A percentile compares a stretch with the other conserved stretches of the same genome.
These are phyloP conservation scores for Hericium rajendrae DNA, from an alignment of 768 basidiomycete genomes.

Conservation along the genomic window DNA sequence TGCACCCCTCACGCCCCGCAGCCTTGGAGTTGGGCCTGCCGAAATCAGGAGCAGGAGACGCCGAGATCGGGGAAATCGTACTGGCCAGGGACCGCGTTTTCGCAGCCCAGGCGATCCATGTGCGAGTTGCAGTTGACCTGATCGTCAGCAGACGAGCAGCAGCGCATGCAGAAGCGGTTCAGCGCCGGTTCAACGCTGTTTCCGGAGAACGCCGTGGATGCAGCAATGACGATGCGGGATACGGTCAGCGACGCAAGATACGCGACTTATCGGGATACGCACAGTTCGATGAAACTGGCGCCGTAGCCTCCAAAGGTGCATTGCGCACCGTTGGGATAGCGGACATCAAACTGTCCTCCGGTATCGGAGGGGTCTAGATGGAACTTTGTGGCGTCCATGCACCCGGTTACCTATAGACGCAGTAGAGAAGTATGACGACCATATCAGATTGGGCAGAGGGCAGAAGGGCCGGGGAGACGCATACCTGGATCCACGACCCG, in stretches of 20 bases:
- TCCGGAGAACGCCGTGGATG: not conserved
- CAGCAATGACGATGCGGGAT: not conserved
- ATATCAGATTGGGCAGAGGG: not conserved
- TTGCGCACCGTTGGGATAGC: constrained; percentile 44
- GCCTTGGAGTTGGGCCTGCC: not conserved
- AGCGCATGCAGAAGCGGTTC: constrained; percentile 39
- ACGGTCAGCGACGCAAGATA: not conserved
- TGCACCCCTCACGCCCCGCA: not conserved
- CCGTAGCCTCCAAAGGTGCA: constrained; percentile 42
- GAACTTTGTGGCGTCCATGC: constrained; percentile 26
- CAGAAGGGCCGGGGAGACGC: not conserved
- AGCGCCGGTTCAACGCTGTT: constrained; percentile 36
- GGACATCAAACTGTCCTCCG: constrained; percentile 41
- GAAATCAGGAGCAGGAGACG: constrained; percentile 24
- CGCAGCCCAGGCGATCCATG: constrained; percentile 34
- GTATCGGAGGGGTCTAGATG: constrained; percentile 23
- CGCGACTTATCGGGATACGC: constrained; percentile 11
- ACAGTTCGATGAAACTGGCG: constrained; percentile 45
- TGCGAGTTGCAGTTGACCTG: constrained; percentile 44
- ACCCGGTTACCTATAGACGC: constrained; percentile 29
- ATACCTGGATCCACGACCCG: constrained; percentile 32
- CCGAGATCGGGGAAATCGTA: constrained; percentile 33
- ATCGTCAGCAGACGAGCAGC: constrained; percentile 32
- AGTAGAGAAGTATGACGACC: not conserved
- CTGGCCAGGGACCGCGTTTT: constrained; percentile 32